Evolutionary conservation across 805 yeast species (phyloP).

Genomic region (Kuraishia piskuri): DNA sequence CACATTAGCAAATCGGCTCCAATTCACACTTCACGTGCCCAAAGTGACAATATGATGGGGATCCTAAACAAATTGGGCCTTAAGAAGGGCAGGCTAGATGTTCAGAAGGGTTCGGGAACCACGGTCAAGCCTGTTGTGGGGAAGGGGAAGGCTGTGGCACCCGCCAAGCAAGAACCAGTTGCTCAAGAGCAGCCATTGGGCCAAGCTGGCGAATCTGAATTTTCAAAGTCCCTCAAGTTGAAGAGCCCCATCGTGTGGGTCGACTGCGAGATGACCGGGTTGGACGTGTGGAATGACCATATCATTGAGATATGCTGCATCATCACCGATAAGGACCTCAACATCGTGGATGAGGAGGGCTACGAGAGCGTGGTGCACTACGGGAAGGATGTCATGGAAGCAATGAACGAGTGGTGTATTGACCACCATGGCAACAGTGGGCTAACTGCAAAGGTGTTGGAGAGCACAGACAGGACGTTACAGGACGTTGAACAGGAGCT

Average conservation of each 20-base stretch:
- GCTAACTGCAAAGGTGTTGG: slow-evolving; percentile 60
- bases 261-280: slow-evolving; percentile 98
- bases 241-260: slow-evolving; percentile 68
- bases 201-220: too few species aligned
- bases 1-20: too few species aligned
- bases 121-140: too few species aligned
- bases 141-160: too few species aligned
- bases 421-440: slow-evolving; percentile 76
- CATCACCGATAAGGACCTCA: slow-evolving; percentile 76
- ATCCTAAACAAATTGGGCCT: neutral
- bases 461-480: slow-evolving; percentile 40
- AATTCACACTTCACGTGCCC: too few species aligned
- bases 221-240: neutral
- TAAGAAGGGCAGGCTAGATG: neutral
- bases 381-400: slow-evolving; percentile 49
- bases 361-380: slow-evolving; percentile 78
- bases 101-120: too few species aligned
- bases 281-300: slow-evolving; percentile 69
- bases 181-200: too few species aligned
- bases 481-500: slow-evolving; percentile 60
- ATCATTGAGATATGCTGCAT: slow-evolving; percentile 91
- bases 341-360: slow-evolving; percentile 41
- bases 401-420: slow-evolving; percentile 86
- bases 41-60: neutral
- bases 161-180: too few species aligned